Conservation (phyloP, 1,139 yeast species). For the Geotrichum aggregatum region DNA sequence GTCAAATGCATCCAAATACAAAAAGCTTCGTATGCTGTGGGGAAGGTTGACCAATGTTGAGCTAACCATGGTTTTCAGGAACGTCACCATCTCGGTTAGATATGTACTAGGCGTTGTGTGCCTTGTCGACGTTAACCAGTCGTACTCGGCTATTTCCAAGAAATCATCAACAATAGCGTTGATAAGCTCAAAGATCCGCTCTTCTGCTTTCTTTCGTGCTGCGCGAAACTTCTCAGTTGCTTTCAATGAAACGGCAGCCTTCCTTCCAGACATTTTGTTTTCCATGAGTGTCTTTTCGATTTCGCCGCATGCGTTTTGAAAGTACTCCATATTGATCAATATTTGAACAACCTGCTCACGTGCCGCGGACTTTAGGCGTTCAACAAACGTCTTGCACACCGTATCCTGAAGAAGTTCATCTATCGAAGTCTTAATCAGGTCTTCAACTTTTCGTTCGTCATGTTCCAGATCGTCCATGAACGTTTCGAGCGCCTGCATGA, state of each 20-base stretch:
- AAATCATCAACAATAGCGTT: slow-evolving; percentile 76
- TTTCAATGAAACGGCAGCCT: slow-evolving; percentile 40
- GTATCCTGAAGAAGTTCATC: slow-evolving; percentile 68
- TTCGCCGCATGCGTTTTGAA: slow-evolving; percentile 53
- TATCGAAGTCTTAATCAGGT: slow-evolving; percentile 48
- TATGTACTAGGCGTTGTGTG: slow-evolving; percentile 68
- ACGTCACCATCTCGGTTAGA: slow-evolving; percentile 81
- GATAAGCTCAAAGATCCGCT: slow-evolving; percentile 61
- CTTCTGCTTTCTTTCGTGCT: slow-evolving; percentile 73
- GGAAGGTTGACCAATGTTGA: slow-evolving; percentile 86
- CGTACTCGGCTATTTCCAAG: slow-evolving; percentile 79
- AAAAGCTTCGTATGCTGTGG: slow-evolving; percentile 65
- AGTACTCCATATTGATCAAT: slow-evolving; percentile 80
- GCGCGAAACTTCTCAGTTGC: slow-evolving; percentile 55
- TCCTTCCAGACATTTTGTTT: slow-evolving; percentile 38
- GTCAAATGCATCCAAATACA: slow-evolving; percentile 83
- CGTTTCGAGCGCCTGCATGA: slow-evolving; percentile 56
- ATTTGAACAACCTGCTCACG: slow-evolving; percentile 91
- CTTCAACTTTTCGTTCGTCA: slow-evolving; percentile 46
- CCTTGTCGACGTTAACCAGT: slow-evolving; percentile 58
- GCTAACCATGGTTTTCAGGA: slow-evolving; percentile 77
- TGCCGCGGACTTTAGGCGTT: slow-evolving; percentile 61
- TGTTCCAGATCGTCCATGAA: slow-evolving; percentile 63
- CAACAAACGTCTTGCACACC: slow-evolving; percentile 62
- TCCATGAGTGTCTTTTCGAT: slow-evolving; percentile 41